These are phyloP conservation scores for Litchi chinensis DNA, from an alignment of 345 rosid genomes.

Conservation along the genomic window DNA sequence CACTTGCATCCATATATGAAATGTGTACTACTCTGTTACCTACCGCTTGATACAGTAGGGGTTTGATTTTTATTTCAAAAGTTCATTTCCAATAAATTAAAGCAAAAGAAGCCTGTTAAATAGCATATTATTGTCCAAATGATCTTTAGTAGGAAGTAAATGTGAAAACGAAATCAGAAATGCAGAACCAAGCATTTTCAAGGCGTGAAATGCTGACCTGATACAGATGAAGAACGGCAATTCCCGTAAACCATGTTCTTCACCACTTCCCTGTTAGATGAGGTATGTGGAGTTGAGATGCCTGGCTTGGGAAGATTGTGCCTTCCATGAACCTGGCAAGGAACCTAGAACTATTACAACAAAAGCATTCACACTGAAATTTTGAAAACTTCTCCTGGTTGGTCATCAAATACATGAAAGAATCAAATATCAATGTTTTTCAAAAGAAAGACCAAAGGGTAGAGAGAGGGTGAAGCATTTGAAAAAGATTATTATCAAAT, in stretches of 20 bases:
- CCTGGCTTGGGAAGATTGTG: constrained; percentile 8
- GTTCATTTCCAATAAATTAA: too few relatives aligned
- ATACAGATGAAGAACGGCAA: constrained; percentile 28
- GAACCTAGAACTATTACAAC: too few relatives aligned
- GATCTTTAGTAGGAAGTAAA: background rate
- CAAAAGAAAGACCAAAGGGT: background rate
- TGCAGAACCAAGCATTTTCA: background rate
- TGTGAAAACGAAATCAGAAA: background rate
- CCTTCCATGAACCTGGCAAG: background rate
- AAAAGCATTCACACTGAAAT: too few relatives aligned
- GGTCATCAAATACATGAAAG: background rate
- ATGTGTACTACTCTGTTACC: background rate
- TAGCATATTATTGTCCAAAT: background rate
- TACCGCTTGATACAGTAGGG: background rate
- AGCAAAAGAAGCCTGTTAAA: background rate
- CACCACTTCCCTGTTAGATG: constrained; percentile 15
- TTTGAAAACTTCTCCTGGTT: too few relatives aligned
- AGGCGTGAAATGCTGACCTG: constrained; percentile 23
- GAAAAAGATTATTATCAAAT: background rate
- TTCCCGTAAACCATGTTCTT: constrained; percentile 32
- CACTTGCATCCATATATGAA: too few relatives aligned
- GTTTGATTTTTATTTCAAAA: background rate
- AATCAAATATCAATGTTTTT: background rate
- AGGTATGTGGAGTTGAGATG: constrained; percentile 1
- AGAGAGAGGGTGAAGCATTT: background rate